Evolutionary conservation across 2,329 filamentous ascomycete species (phyloP), one percentile per base, ranked within the genome.

Genomic region (Fusarium compactum): DNA sequence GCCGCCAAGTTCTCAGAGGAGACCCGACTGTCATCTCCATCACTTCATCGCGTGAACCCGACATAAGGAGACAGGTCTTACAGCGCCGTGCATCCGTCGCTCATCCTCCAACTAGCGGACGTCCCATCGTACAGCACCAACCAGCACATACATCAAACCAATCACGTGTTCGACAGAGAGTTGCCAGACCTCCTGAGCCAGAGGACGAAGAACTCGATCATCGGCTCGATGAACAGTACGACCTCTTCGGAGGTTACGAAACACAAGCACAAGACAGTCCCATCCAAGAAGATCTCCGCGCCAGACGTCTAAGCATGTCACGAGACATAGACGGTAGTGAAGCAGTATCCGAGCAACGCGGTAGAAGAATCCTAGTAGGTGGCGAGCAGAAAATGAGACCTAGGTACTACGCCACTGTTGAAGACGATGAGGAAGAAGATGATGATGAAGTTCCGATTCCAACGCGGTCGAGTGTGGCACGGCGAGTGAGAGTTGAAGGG

Each of bases 321-420:
- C 40, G 40, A 3, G 41, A 48, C 4, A 24, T 41, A 3, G 45
- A 29, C 5, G 27, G 22, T 0, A 8, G 22, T 1, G 51, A 45
- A 29, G 1, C 30, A 18, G 18, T n/a, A 11, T 15, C 29, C 15
- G 20, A 58, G 1, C 60, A 2, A 12, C 22, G 45, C 6, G 4
- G 15, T 5, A 65, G 52, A 11, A 65, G 62, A 11, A 14, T 58
- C 6, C 8, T 43, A 0, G 38, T 51, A 2, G 40, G 62, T 0
- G 52, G 57, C 12, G 60, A 59, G 7, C 62, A 65, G 3, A 65
- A 29, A 6, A 47, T 65, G 8, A 46, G 40, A 12, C 34, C 60
- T 1, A 41, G 51, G 0, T 62, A 34, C 11, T 34, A 16, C 6
- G 52, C 52, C 0, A 51, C 44, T 25, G 52, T 65, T 18, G 51